Conservation (phyloP, 2,329 filamentous ascomycete species). For the Tetracladium maxilliforme region DNA sequence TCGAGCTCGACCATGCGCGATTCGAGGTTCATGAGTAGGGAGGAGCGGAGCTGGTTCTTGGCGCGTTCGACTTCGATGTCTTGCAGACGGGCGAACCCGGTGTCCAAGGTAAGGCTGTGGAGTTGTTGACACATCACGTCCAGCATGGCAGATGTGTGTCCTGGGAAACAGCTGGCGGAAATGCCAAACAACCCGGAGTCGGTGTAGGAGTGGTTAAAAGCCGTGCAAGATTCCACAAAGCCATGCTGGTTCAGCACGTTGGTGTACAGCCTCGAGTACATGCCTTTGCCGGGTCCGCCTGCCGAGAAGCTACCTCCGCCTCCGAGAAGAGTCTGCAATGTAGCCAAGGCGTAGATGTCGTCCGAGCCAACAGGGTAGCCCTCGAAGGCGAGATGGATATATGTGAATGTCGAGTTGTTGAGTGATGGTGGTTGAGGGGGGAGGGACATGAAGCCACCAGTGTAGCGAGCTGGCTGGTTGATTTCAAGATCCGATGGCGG, state of each 20-base stretch:
- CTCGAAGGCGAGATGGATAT: slow-evolving; percentile 94
- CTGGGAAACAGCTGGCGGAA: slow-evolving; percentile 69
- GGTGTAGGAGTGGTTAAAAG: slow-evolving; percentile 96
- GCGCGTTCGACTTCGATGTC: slow-evolving; percentile 73
- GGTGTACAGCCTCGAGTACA: slow-evolving; percentile 96
- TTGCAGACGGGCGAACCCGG: slow-evolving; percentile 58
- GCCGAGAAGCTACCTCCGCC: slow-evolving; percentile 95
- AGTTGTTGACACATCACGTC: slow-evolving; percentile 92
- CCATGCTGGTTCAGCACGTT: slow-evolving; percentile 95
- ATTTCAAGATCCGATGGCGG: slow-evolving; percentile 37
- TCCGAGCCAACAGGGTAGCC: slow-evolving; percentile 78
- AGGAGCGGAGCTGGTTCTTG: slow-evolving; percentile 90
- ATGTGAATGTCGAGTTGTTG: slow-evolving; percentile 69
- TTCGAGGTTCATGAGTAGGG: slow-evolving; percentile 93
- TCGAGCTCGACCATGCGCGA: slow-evolving; percentile 95
- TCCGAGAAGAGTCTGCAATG: slow-evolving; percentile 86
- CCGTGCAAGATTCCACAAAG: slow-evolving; percentile 91
- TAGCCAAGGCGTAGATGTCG: slow-evolving; percentile 93
- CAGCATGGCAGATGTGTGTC: slow-evolving; percentile 68
- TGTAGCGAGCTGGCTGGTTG: slow-evolving; percentile 62
- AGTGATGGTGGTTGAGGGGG: slow-evolving; percentile 64
- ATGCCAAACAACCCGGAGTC: slow-evolving; percentile 95
- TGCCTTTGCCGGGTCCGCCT: slow-evolving; percentile 92
- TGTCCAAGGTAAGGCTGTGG: slow-evolving; percentile 59
- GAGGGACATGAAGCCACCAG: slow-evolving; percentile 80